A percentile compares a stretch with the other conserved stretches of the same genome.
These are phyloP conservation scores for Microdochium paspali DNA, from an alignment of 2,329 filamentous ascomycete species.

Conservation along the genomic window DNA sequence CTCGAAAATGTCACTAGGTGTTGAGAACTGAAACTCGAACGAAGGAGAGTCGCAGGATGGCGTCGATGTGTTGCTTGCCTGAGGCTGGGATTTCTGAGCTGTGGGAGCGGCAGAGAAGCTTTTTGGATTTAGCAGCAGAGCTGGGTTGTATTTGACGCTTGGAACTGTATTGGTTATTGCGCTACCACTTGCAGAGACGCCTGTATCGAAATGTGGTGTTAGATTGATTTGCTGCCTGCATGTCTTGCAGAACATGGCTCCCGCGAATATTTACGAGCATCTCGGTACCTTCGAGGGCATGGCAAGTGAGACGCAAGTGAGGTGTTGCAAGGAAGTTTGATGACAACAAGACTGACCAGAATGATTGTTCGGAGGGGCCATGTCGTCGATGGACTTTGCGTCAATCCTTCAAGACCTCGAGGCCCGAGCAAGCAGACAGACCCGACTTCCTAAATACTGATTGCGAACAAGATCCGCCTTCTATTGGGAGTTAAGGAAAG, in stretches of 20 bases:
- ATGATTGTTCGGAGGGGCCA: background rate
- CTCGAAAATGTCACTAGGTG: constrained; percentile 13
- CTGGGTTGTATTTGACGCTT: constrained; percentile 27
- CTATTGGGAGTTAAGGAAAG: background rate
- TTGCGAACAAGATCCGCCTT: background rate
- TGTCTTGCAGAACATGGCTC: no score
- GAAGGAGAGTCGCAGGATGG: constrained; percentile 22
- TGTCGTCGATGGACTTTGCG: background rate
- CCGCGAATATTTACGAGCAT: no score
- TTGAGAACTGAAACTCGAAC: constrained; percentile 30
- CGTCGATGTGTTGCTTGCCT: constrained; percentile 13
- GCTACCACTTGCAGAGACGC: background rate
- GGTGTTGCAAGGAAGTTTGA: background rate
- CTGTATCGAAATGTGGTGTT: constrained; percentile 6
- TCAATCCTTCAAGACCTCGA: no score
- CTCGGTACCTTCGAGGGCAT: no score
- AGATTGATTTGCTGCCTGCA: background rate
- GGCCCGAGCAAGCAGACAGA: no score
- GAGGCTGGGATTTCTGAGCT: constrained; percentile 6
- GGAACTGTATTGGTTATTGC: constrained; percentile 7
- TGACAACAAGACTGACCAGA: background rate
- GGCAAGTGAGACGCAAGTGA: background rate
- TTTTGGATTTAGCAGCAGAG: constrained; percentile 30
- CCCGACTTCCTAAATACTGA: no score
- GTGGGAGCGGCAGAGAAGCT: constrained; percentile 14